Base-by-base conservation (phyloP, 805 yeast genomes). In the Debaryomyces hansenii region DNA sequence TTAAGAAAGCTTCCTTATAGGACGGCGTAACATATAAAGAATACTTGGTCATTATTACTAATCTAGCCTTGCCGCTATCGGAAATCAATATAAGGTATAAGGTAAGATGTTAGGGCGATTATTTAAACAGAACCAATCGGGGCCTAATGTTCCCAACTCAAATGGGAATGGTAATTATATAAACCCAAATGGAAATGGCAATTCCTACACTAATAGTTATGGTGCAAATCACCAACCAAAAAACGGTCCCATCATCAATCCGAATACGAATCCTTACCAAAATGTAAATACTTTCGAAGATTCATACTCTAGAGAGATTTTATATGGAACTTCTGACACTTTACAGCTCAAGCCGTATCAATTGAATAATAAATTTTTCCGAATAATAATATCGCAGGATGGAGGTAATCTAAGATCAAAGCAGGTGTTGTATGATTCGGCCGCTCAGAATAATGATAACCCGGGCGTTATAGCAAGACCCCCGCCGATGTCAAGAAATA, bases 301-400 rank as follows among this genome's bases (percentile, higher is more conserved):
- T 56, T 58, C 71, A 24, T 69, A 72, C 54, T 70, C 77, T 1
- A 58, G 80, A 28, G 72, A 73, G 32, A 69, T 74, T 34, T 60
- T 77, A n/a, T 78, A 77, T 51, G 82, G 80, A 2, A 63, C 74
- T 0, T 51, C 62, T 20, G 62, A 64, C 38, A 49, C 59, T 32
- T 54, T 58, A 42, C 66, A 58, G 15, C 50, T 67, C 31, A 50
- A 53, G 44, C 66, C 69, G 1, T 57, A 38, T 45, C 60, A 57
- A 16, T 55, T 66, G 41, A 65, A 63, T 45, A 51, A 52, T 24
- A 62, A 63, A 46, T 54, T 53, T 10, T 77, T 75, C 54, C 58
- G 83, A 31, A 53, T 79, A 34, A 58, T 79, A 3, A 64, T 79
- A 28, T 63, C 78, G 6, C 83, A 79, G 55, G 84, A 79, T 53